These are phyloP conservation scores for Neckera pumila DNA, from an alignment of 225 moss, liverwort and hornwort species.

Conservation along the genomic window DNA sequence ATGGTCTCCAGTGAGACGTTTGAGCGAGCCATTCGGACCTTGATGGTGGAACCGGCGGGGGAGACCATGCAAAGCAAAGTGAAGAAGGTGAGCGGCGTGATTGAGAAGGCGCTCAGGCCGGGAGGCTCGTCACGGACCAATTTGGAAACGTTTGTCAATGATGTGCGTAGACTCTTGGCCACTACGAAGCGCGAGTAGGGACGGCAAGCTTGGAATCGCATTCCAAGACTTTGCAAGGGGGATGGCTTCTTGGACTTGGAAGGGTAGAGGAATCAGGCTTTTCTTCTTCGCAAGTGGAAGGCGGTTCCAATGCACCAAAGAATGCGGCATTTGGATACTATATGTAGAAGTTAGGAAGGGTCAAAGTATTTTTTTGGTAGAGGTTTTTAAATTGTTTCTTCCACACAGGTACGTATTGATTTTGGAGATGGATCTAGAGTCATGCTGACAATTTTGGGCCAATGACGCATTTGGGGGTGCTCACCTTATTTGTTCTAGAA, in stretches of 20 bases:
- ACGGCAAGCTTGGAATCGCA: neutral
- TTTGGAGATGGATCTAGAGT: no score
- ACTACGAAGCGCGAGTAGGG: neutral
- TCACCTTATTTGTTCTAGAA: neutral
- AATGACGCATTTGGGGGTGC: no score
- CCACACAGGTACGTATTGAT: no score
- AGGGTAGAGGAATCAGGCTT: no score
- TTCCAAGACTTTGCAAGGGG: no score
- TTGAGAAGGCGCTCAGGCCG: constrained; percentile 3
- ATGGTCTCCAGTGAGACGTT: constrained; percentile 5
- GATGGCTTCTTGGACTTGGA: neutral
- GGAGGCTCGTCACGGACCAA: constrained; percentile 22
- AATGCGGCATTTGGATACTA: no score
- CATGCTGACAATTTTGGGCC: no score
- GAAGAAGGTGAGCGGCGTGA: neutral
- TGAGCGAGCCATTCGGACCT: constrained; percentile 10
- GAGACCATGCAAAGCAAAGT: neutral
- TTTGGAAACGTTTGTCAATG: constrained; percentile 7
- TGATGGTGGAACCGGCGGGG: constrained; percentile 20
- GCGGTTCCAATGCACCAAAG: no score
- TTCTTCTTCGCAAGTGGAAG: no score
- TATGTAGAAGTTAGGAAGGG: no score
- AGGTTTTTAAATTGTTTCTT: no score
- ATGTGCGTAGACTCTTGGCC: neutral
- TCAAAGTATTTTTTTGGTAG: no score